Evolutionary conservation across 129 eudicot species (phyloP).

Genomic region (carrot (Daucus carota)): DH1_v3.0 NC_030387.2:31826501-31827000

Average conservation of each 20-base stretch:
- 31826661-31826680: conserved; percentile 45
- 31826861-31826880: no score
- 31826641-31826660: conserved; percentile 80
- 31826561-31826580: neutral
- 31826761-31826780: conserved; percentile 30
- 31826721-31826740: conserved; percentile 42
- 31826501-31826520: no score
- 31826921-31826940: no score
- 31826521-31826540: no score
- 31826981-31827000: no score
- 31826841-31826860: no score
- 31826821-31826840: no score
- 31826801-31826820: no score
- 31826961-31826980: no score
- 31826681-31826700: conserved; percentile 33
- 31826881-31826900: no score
- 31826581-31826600: neutral
- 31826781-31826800: conserved; percentile 20
- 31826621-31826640: conserved; percentile 53
- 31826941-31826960: no score
- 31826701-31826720: conserved; percentile 48
- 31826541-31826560: conserved; percentile 25
- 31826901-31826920: no score
- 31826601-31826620: conserved; percentile 57
- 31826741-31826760: conserved; percentile 32